A percentile compares a stretch with the other conserved stretches of the same genome.
Conservation (phyloP, 202 grass and related monocot species). For the Alloteropsis angusta region DNA sequence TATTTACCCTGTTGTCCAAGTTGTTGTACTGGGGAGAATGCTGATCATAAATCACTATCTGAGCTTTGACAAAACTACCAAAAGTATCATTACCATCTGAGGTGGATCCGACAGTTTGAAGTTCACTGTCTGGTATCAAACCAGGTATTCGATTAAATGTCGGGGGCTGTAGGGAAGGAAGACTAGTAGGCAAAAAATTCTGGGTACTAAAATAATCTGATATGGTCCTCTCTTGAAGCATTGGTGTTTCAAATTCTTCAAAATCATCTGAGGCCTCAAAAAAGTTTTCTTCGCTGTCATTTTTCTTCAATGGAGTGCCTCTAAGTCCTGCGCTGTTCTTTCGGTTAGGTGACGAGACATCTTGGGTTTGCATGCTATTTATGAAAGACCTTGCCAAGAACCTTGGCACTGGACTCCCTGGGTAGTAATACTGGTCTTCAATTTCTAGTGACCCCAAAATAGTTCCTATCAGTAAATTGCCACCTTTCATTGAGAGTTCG, state of each 20-base stretch:
- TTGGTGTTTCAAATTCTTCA: slow-evolving; percentile 62
- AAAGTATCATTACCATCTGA: slow-evolving; percentile 49
- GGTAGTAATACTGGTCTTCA: slow-evolving; percentile 70
- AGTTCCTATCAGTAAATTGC: slow-evolving; percentile 79
- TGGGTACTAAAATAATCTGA: slow-evolving; percentile 56
- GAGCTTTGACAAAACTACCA: slow-evolving; percentile 90
- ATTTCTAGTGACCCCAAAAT: slow-evolving; percentile 89
- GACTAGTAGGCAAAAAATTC: slow-evolving; percentile 32
- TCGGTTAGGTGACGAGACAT: slow-evolving; percentile 27
- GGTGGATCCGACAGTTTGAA: slow-evolving; percentile 37
- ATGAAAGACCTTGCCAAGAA: slow-evolving; percentile 93
- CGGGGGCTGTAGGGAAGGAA: slow-evolving; percentile 58
- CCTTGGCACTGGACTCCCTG: slow-evolving; percentile 43
- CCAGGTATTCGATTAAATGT: slow-evolving; percentile 68
- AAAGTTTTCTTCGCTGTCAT: slow-evolving; percentile 75
- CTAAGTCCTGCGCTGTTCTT: slow-evolving; percentile 36
- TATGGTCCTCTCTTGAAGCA: slow-evolving; percentile 42
- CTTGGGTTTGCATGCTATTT: slow-evolving; percentile 43
- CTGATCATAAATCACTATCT: slow-evolving; percentile 85
- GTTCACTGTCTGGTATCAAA: slow-evolving; percentile 69
- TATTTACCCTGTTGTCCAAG: slow-evolving; percentile 87
- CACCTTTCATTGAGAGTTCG: slow-evolving; percentile 77
- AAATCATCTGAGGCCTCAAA: slow-evolving; percentile 92
- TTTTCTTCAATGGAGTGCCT: slow-evolving; percentile 46
- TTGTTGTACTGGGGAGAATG: slow-evolving; percentile 76